Percentiles rank a stretch among this genome's conserved stretches.
These are phyloP conservation scores for Gliomastix tumulicola DNA, from an alignment of 2,329 filamentous ascomycete genomes.

Conservation along the genomic window DNA sequence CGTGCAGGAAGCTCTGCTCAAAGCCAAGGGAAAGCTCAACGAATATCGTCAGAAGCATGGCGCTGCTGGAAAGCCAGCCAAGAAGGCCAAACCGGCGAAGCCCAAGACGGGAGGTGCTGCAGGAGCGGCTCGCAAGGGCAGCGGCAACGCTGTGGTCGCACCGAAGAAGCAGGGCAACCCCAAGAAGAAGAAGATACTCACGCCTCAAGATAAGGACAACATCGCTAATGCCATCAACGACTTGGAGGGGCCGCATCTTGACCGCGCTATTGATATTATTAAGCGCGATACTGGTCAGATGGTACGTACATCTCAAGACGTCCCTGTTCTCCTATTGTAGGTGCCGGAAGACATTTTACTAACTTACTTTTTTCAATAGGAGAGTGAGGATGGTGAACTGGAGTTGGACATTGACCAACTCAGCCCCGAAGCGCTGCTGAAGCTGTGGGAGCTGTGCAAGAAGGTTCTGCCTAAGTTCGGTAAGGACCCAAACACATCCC, in stretches of 20 bases:
- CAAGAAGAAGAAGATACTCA: conserved; percentile 48
- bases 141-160: conserved; percentile 16
- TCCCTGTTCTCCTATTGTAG: neutral
- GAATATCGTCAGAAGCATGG: conserved; percentile 42
- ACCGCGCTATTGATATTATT: conserved; percentile 81
- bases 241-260: conserved; percentile 71
- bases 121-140: conserved; percentile 33
- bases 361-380: conserved; percentile 26
- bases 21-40: conserved; percentile 60
- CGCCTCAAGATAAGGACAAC: conserved; percentile 80
- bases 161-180: conserved; percentile 29
- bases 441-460: conserved; percentile 39
- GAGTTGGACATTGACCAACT: conserved; percentile 54
- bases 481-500: conserved; percentile 21
- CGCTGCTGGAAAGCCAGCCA: conserved; percentile 51
- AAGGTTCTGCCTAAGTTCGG: conserved; percentile 33
- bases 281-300: conserved; percentile 74
- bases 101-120: conserved; percentile 45
- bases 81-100: conserved; percentile 47
- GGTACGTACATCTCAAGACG: conserved; percentile 36
- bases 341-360: neutral
- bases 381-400: conserved; percentile 52
- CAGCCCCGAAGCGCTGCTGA: conserved; percentile 45
- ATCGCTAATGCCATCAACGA: conserved; percentile 82
- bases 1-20: conserved; percentile 66